Evolutionary conservation across 306 rosid genomes (phyloP), one percentile per base, ranked within the genome.

Genomic region (Abrus precatorius): DNA sequence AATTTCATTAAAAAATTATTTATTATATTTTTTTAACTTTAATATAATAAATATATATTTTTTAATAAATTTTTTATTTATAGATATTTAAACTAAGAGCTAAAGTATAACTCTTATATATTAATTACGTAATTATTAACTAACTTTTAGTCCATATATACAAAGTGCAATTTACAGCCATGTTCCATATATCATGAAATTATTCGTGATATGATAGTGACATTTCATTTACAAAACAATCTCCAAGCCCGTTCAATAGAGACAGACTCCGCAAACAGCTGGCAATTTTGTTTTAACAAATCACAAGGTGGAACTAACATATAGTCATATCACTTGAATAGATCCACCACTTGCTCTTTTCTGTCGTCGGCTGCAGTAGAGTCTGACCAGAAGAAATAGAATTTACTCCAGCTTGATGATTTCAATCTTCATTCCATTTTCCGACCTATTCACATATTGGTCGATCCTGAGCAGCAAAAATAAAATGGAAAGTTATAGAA

Each of bases 371-470:
- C 49, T 44, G 69, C 70, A 36, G 64, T 38, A 13, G 48, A 69
- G 38, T 65, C 50, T 33, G 14, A 57, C 55, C 74, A 60, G 55
- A 54, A 64, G 54, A 50, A 59, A 75, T 28, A 47, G 56, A 66
- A 67, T 56, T 32, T 61, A 36, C 61, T 41, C 45, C 57, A 12
- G 79, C 74, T 47, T 61, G 77, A 27, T 61, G 66, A 62, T 38
- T 75, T 66, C 30, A 66, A 67, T 75, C 81, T 47, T 59, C 77
- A 57, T 28, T 75, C 55, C 54, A 28, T 47, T 54, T 66, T 65
- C 45, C 20, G 55, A 74, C 4, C 57, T 45, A 9, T 50, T 30
- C 9, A 52, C 40, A 29, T 62, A 33, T 20, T 20, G 20, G 20
- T 20, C 20, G 20, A 20, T 20, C 20, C 20, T 20, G 20, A 20